Conservation (phyloP, 2,329 filamentous ascomycete genomes). For the Verticillium alfalfae region DNA sequence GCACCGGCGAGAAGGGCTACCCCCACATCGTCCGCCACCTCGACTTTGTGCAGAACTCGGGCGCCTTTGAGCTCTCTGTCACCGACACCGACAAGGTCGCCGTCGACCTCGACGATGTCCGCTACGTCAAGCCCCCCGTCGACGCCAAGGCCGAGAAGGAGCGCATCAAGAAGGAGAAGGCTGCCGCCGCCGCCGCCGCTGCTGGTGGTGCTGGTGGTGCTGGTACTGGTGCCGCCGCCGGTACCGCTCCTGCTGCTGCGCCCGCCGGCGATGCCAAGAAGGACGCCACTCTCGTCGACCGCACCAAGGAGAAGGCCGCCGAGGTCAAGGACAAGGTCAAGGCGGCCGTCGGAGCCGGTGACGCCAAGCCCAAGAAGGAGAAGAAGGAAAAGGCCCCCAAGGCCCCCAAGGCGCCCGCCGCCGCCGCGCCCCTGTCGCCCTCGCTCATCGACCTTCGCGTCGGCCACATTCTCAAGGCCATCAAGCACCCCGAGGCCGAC, state of each 20-base stretch:
- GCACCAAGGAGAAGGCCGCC: conserved; percentile 42
- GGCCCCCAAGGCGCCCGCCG: conserved; percentile 60
- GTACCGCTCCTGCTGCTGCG: too few relatives aligned
- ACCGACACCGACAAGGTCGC: conserved; percentile 68
- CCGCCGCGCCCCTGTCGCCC: conserved; percentile 73
- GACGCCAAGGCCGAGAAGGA: conserved; percentile 96
- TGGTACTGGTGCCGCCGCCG: conserved; percentile 39
- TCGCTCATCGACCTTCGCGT: conserved; percentile 90
- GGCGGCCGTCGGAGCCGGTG: conserved; percentile 28
- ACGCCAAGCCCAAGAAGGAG: conserved; percentile 63
- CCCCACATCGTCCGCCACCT: conserved; percentile 88
- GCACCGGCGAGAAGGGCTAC: conserved; percentile 81
- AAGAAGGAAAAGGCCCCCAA: conserved; percentile 88
- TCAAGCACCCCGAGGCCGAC: conserved; percentile 95
- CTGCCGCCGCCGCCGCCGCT: conserved; percentile 54
- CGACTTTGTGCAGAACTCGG: conserved; percentile 91
- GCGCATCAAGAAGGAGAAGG: conserved; percentile 93
- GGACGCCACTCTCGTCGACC: conserved; percentile 21
- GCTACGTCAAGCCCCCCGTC: conserved; percentile 82
- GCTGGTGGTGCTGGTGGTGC: conserved; percentile 35
- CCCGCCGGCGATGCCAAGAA: conserved; percentile 55
- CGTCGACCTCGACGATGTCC: conserved; percentile 73
- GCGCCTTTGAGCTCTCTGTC: conserved; percentile 66
- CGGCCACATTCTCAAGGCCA: conserved; percentile 92
- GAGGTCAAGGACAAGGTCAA: conserved; percentile 44